Evolutionary conservation across 129 eudicot species (phyloP).

Genomic region (Heracleum sosnowskyi): DNA sequence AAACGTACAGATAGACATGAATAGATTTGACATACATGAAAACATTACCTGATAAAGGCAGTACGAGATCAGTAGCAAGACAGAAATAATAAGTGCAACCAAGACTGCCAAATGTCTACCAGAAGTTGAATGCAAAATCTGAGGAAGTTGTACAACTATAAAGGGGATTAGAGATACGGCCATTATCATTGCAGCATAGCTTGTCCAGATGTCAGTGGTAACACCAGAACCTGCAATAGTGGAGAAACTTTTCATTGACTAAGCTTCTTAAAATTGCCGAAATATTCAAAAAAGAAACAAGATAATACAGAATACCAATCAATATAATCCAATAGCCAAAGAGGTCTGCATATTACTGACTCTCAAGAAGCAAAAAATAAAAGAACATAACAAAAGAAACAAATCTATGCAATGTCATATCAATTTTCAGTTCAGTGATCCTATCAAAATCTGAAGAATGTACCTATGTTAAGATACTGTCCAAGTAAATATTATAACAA

Average conservation of each 20-base stretch:
- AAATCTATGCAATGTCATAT: not conserved
- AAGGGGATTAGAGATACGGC: conserved; percentile 58
- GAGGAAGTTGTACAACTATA: conserved; percentile 41
- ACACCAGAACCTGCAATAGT: conserved; percentile 33
- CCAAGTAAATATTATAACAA: no score
- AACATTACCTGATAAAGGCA: conserved; percentile 53
- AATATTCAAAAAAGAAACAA: not conserved
- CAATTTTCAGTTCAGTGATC: not conserved
- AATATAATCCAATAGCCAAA: not conserved
- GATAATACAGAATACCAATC: not conserved
- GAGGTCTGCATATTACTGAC: not conserved
- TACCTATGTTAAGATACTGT: not conserved
- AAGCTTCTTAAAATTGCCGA: not conserved
- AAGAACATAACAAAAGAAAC: no score
- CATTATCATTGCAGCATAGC: conserved; percentile 63
- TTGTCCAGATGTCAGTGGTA: conserved; percentile 54
- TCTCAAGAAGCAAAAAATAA: not conserved
- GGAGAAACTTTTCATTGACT: not conserved
- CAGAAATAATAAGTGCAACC: conserved; percentile 49
- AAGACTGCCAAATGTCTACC: conserved; percentile 39
- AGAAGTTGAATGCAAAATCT: conserved; percentile 35
- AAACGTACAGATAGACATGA: not conserved
- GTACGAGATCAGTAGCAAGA: conserved; percentile 40
- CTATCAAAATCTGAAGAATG: not conserved
- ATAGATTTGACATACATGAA: not conserved